Base-by-base conservation (phyloP, 2,329 filamentous ascomycete genomes). In the Aspergillus pseudoglaucus region DNA sequence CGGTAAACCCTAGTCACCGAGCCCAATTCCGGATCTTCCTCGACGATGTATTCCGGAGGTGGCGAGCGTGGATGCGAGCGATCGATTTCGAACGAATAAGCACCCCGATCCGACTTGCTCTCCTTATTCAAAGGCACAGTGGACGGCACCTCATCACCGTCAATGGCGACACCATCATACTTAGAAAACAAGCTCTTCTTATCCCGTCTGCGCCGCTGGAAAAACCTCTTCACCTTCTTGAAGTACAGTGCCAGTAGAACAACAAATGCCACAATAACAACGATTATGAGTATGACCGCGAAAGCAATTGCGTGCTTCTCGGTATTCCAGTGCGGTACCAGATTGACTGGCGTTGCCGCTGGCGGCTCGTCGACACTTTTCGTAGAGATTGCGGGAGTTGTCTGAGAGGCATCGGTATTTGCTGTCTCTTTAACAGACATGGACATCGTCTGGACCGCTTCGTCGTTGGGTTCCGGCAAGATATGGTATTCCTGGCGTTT, bases 291-390 rank as follows among this genome's bases (percentile, higher is more conserved):
- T 10, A 64, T 53, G n/a, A 49, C 48, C 0, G 59, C 55, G 8
- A 58, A 62, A 10, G 61, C 64, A 41, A 65, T 59, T 1, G 62
- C 59, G 17, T 52, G 52, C 32, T 61, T 58, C 6, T 53, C 44
- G 18, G 53, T 54, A 25, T 44, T 53, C 59, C 55, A 55, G 32
- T 57, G 38, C 2, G 53, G 47, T 22, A 50, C 48, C 35, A 45
- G 32, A 6, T 48, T 53, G 25, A 27, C 7, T 17, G 40, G 18
- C 20, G 39, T 20, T 17, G 23, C 15, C 8, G 22, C 1, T 25
- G 14, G n/a, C n/a, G 40, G 37, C 10, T 20, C 17, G 12, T 12
- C 18, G 37, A 12, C 10, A 39, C 12, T 37, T 17, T 39, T 20
- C 18, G 15, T 39, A 20, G 8, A 20, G 37, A 10, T 39, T 39